Conservation (phyloP, 176 grass and related monocot genomes). For the Aegilops umbellulata region DNA sequence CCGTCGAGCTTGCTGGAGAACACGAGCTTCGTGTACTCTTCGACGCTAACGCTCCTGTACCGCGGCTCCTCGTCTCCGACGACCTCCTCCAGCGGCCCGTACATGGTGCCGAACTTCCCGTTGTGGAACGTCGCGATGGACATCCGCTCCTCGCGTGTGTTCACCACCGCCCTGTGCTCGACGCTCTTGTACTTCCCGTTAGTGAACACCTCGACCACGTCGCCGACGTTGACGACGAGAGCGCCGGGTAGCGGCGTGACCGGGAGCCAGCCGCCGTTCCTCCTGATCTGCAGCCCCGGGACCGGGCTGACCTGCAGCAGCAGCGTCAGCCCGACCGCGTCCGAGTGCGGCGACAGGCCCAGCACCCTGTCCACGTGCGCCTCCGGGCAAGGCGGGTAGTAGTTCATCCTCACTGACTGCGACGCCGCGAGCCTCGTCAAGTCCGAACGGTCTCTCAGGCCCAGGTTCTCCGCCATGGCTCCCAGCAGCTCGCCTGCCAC, state of each 20-base stretch:
- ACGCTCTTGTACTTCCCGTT: conserved; percentile 57
- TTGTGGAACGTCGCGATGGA: conserved; percentile 57
- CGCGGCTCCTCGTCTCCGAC: not conserved
- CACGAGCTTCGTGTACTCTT: conserved; percentile 43
- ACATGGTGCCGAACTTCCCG: not conserved
- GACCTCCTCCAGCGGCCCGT: conserved; percentile 37
- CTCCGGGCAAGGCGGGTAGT: conserved; percentile 41
- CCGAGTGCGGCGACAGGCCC: conserved; percentile 57
- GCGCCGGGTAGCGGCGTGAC: conserved; percentile 34
- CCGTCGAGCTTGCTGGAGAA: conserved; percentile 52
- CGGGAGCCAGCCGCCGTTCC: conserved; percentile 26
- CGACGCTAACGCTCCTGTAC: conserved; percentile 26
- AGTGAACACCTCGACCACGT: conserved; percentile 51
- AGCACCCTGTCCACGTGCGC: conserved; percentile 34
- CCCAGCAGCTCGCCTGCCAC: conserved; percentile 28
- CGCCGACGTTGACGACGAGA: conserved; percentile 56
- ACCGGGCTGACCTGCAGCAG: conserved; percentile 51
- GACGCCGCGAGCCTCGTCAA: not conserved
- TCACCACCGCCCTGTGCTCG: conserved; percentile 55
- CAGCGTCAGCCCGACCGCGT: conserved; percentile 43
- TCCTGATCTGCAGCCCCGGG: conserved; percentile 41
- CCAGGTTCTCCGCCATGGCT: conserved; percentile 49
- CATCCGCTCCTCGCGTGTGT: conserved; percentile 22
- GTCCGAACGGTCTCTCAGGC: not conserved
- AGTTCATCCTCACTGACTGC: conserved; percentile 45